Conservation (phyloP, 129 eudicot species). For the Apium graveolens region DNA sequence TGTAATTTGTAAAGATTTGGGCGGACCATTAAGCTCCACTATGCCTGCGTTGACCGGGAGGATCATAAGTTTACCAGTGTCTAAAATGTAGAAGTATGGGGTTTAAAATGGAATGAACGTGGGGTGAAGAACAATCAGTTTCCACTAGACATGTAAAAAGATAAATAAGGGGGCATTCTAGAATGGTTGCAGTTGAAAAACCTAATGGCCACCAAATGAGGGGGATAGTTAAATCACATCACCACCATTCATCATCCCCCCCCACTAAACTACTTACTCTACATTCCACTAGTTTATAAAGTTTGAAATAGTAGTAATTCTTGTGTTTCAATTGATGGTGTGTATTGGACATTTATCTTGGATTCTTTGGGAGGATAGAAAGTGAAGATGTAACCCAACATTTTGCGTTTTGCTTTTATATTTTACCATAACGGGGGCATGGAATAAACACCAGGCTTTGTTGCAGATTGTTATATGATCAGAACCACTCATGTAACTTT, state of each 20-base stretch:
- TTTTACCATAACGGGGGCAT: background rate
- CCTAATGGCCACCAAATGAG: slow-evolving; percentile 7
- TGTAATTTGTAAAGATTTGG: background rate
- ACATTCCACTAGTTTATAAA: background rate
- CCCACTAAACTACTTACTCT: background rate
- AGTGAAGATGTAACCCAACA: background rate
- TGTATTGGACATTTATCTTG: background rate
- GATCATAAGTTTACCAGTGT: background rate
- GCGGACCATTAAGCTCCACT: background rate
- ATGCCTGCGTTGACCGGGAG: background rate
- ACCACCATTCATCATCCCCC: background rate
- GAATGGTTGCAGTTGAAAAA: background rate
- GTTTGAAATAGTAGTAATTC: background rate
- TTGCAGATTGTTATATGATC: background rate
- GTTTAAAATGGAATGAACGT: background rate
- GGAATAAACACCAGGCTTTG: background rate
- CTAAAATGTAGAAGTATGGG: background rate
- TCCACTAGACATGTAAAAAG: background rate
- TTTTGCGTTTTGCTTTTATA: background rate
- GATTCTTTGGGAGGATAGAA: background rate
- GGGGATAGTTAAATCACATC: background rate
- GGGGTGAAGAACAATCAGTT: background rate
- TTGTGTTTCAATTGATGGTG: background rate
- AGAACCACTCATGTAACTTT: background rate
- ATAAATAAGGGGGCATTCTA: background rate